Evolutionary conservation across 1,284 basidiomycete species (phyloP), one percentile per base, ranked within the genome.

Genomic region (Apiotrichum akiyoshidainum): DNA sequence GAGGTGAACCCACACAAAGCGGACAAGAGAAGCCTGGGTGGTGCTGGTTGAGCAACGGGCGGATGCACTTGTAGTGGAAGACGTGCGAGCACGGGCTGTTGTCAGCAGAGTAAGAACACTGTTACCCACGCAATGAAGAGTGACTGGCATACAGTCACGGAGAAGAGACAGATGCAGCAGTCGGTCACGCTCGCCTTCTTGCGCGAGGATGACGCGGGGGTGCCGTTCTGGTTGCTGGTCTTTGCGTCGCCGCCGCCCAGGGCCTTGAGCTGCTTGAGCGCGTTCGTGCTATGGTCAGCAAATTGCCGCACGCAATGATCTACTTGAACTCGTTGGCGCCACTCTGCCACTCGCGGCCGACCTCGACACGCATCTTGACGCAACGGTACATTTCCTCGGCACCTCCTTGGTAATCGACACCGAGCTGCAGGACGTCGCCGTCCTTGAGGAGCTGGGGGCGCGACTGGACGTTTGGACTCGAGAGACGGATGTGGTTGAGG

Each of bases 41-140:
- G 77, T 98, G 93, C 40, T 84, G 68, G 67, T 89, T 84, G 46
- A 99, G 83, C 17, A 98, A 81, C 0, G 93, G 94, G 0, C 92
- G 86, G 65, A 99, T 95, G 78, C 96, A 99, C 78, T 98, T 98
- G 85, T 90, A 98, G 79, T 97, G 95, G 81, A 96, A 97, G 53
- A 94, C 88, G 78, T 98, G 95, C 8, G 92, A 95, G 76, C 92
- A 94, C 0, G 92, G 92, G n/a, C 77, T 79, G 69, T 70, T 73
- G 73, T 44, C 31, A 55, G 64, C 55, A 2, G 8, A 33, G 13
- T 35, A 21, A 26, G 12, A 10, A 26, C 42, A 34, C 4, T 13
- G 10, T 26, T 48, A 71, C 77, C 66, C 53, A 78, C 35, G 94
- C 93, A 72, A 99, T 95, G 80, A 99, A 99, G 31, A 99, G 84